Evolutionary conservation across 768 basidiomycete species (phyloP), one percentile per base, ranked within the genome.

Genomic region (Amanita molliuscula): DNA sequence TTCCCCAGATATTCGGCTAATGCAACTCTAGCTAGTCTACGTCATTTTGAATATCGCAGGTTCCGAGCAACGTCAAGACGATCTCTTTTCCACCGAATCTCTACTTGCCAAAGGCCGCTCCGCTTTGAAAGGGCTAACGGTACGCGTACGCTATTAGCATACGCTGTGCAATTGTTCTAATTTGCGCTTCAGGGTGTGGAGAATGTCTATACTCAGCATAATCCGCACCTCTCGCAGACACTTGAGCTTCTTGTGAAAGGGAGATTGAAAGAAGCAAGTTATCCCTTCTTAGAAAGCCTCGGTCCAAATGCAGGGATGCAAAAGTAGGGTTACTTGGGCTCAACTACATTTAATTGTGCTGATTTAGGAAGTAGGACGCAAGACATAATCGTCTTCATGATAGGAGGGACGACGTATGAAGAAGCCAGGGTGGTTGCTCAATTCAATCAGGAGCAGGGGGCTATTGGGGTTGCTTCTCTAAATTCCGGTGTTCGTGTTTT

Each of bases 151-250:
- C 31, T 31, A 34, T 37, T 31, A 4, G 31, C 5, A 26, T n/a
- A 26, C 36, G 10, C 21, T 9, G 5, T 42, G 21, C n/a, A 29
- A 7, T 31, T 9, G 21, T 31, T n/a, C 7, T 35, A 25, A 18
- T 41, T 41, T n/a, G 34, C 6, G 13, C 18, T n/a, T 16, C 3
- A 94, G 90, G 96, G 96, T 2, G 95, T 98, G 3, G 96, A 99
- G 67, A 99, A 99, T 59, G 94, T 98, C 13, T 99, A 97, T 63
- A 99, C 92, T 50, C 96, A 98, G 58, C 96, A 98, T 59, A 83
- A 82, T 13, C 96, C 96, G 6, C 93, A 94, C 65, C 72, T 99
- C 4, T 82, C 87, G 1, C 86, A 96, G 60, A 98, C 95, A 2
- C 67, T 98, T 13, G 96, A 99, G 59, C 77, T 87, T 47, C 67